Base-by-base conservation (phyloP, 176 grass and related monocot species). In the Triticum monococcum region DNA sequence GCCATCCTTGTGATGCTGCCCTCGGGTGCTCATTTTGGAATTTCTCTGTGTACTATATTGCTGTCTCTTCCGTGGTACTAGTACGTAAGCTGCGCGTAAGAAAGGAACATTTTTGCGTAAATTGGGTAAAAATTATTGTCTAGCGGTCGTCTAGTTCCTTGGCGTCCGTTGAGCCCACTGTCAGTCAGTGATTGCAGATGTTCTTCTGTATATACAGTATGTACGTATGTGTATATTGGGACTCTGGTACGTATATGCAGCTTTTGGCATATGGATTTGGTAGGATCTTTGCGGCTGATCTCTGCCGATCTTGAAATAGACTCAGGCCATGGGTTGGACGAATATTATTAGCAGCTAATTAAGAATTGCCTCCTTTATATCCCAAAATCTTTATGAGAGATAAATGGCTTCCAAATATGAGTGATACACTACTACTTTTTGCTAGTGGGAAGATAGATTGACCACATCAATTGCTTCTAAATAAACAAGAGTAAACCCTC, bases 11-110 rank as follows among this genome's bases (percentile, higher is more conserved):
- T 81, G 78, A 18, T 77, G 48, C 37, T 78, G 63, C 63, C 48
- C 78, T 31, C n/a, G 52, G 75, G 81, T 80, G 81, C 76, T 62
- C 45, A 12, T 63, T 69, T 85, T 82, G 77, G 70, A 88, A 37
- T 48, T 88, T 41, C 67, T 61, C 32, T 26, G 11, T 77, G 22
- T 77, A 76, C 45, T 12, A 17, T 62, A 50, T 30, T 40, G 30
- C 38, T 79, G 66, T 79, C 31, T 63, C 41, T 81, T 85, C 20
- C 35, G 35, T 20, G 59, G 33, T 25, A 72, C 40, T 14, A 45
- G 33, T 25, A 72, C 40, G 23, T 14, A 40, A 32, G 30, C 66
- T 54, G 72, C 72, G 24, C 2, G 2, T 17, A 30, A 16, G 37
- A 36, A 52, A 14, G 41, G 18, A 7, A 0, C 26, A 41, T 0